Evolutionary conservation across 768 basidiomycete species (phyloP), one percentile per base, ranked within the genome.

Genomic region (Mycena rosella): DNA sequence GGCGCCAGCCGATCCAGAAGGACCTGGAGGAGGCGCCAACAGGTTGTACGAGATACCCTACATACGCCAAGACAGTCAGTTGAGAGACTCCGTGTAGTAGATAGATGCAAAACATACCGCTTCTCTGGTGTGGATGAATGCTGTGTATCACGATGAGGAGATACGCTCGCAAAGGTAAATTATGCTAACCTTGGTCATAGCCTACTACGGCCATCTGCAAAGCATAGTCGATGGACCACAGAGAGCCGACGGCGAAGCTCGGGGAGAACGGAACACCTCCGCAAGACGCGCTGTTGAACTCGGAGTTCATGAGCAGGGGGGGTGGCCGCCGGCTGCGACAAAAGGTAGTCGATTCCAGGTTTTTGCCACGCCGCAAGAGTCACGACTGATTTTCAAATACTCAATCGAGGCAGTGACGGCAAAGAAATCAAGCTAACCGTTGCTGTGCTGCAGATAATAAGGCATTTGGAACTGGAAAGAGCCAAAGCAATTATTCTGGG

Each of bases 101-200:
- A 45, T 15, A 17, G 18, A 29, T 36, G 34, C 34, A 42, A 29
- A 53, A 42, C 65, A n/a, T 60, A 66, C 65, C n/a, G 78, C 79
- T 74, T 88, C 86, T 47, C 87, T 83, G 15, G 87, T 86, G 67
- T 88, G 86, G n/a, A 87, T 71, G 60, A 83, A 85, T 13, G 85
- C 85, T 30, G 81, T 83, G 32, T 20, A 60, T 4, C 24, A n/a
- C 8, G 32, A 10, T 57, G 11, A 62, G 55, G 14, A 51, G 4
- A 9, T 3, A 14, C 14, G 30, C 26, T 1, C 18, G 17, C 9
- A 30, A 47, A 18, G 17, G n/a, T n/a, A 30, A 3, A 18, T 47
- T 13, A 14, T 15, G 34, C 58, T 38, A 9, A 71, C 70, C 70
- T 67, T 67, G 65, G 18, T 77, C 77, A 74, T 85, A 88, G 15